phyloP scores from a whole-genome alignment of 306 rosid genomes.

The Sindora glabra region DNA sequence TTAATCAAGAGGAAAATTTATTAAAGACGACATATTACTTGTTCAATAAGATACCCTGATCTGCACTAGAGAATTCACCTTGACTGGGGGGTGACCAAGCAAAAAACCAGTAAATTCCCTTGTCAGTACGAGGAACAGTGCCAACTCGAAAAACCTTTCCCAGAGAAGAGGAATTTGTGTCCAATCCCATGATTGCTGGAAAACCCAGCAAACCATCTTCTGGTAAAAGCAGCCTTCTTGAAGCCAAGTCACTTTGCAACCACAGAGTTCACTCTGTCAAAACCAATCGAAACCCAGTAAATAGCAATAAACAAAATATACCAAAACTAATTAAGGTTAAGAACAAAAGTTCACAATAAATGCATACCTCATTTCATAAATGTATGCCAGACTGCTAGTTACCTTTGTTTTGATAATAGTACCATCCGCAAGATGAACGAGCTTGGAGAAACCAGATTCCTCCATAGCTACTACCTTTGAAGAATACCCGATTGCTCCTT shows the following conservation, averaged over 20 bases:
- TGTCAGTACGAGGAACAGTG: constrained; percentile 37
- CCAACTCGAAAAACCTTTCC: constrained; percentile 54
- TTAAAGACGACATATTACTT: background rate
- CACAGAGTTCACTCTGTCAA: constrained; percentile 79
- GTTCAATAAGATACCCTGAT: no score
- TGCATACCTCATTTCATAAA: background rate
- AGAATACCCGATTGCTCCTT: constrained; percentile 50
- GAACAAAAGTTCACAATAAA: background rate
- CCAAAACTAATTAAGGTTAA: background rate
- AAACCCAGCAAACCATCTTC: constrained; percentile 33
- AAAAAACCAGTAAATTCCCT: constrained; percentile 46
- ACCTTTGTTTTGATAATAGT: constrained; percentile 54
- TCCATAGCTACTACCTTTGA: constrained; percentile 70
- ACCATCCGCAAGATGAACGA: constrained; percentile 65
- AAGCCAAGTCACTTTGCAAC: constrained; percentile 73
- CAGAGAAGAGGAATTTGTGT: constrained; percentile 32
- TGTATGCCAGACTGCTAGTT: background rate
- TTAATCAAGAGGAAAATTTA: no score
- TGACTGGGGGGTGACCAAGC: constrained; percentile 44
- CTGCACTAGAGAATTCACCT: constrained; percentile 32
- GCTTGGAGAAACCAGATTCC: constrained; percentile 45
- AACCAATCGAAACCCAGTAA: constrained; percentile 58
- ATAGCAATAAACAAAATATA: background rate
- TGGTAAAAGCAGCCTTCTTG: constrained; percentile 29
- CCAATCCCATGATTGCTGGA: constrained; percentile 26